These are phyloP conservation scores for Scleroderma bovista DNA, from an alignment of 768 basidiomycete species.

Conservation along the genomic window DNA sequence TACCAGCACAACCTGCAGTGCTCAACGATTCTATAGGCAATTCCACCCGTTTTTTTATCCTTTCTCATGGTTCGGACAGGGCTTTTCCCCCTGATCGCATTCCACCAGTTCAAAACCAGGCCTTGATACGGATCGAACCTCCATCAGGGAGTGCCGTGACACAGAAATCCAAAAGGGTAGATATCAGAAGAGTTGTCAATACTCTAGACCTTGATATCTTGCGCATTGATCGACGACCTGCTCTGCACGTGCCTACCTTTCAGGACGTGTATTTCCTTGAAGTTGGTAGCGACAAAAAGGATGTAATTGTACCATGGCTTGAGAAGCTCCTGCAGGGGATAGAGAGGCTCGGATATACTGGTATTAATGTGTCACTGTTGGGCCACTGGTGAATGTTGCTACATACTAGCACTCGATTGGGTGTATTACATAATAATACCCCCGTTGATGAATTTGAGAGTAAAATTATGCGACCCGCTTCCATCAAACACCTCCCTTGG, in stretches of 20 bases:
- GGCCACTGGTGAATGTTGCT: slow-evolving; percentile 50
- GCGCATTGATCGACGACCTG: slow-evolving; percentile 65
- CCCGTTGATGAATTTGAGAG: too few species aligned
- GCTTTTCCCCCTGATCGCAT: slow-evolving; percentile 23
- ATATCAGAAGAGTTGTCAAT: slow-evolving; percentile 23
- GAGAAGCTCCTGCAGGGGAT: slow-evolving; percentile 32
- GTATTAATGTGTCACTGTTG: slow-evolving; percentile 35
- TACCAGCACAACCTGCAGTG: neutral
- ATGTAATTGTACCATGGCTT: neutral
- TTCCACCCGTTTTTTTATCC: slow-evolving; percentile 63
- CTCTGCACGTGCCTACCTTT: slow-evolving; percentile 40
- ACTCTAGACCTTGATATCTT: slow-evolving; percentile 39
- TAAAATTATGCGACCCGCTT: too few species aligned
- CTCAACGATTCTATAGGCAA: slow-evolving; percentile 40
- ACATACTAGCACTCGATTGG: neutral
- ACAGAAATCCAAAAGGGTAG: neutral
- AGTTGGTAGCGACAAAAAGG: slow-evolving; percentile 21
- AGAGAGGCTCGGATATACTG: slow-evolving; percentile 27
- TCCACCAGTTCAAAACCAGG: slow-evolving; percentile 22
- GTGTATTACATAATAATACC: neutral
- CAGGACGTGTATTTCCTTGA: slow-evolving; percentile 64
- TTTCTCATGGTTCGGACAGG: slow-evolving; percentile 35
- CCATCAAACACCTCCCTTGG: too few species aligned
- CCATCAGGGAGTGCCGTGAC: neutral
- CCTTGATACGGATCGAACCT: slow-evolving; percentile 34